phyloP scores from a whole-genome alignment of 495 filamentous ascomycete species.

The Penicillium argentinense region DNA sequence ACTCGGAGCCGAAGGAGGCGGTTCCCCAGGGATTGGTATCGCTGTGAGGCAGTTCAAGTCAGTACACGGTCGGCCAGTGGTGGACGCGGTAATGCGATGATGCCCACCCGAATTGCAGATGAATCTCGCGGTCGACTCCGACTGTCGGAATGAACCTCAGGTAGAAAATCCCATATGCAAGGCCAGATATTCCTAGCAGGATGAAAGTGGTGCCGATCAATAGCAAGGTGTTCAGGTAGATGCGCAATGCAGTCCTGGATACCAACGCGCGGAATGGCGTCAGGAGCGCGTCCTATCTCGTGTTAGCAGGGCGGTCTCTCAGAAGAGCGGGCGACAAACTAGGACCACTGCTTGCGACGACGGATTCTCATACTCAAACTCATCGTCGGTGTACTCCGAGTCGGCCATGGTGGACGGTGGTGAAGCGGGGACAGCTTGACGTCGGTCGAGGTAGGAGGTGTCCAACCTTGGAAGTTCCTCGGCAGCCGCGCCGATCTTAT shows the following conservation, averaged over 20 bases:
- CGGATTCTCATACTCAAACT: slow-evolving; percentile 20
- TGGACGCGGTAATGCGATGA: too few species aligned
- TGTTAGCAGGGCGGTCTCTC: slow-evolving; percentile 7
- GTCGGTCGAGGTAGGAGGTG: slow-evolving; percentile 5
- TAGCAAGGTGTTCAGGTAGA: slow-evolving; percentile 70
- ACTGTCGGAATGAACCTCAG: slow-evolving; percentile 75
- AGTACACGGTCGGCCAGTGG: neutral
- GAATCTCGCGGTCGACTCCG: slow-evolving; percentile 62
- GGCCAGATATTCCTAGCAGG: slow-evolving; percentile 61
- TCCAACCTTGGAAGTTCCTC: slow-evolving; percentile 3
- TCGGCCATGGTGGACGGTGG: slow-evolving; percentile 24
- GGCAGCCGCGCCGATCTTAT: neutral
- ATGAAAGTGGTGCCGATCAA: slow-evolving; percentile 56
- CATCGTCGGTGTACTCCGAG: slow-evolving; percentile 30
- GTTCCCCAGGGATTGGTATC: slow-evolving; percentile 46
- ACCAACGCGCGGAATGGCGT: slow-evolving; percentile 47
- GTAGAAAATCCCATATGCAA: slow-evolving; percentile 80
- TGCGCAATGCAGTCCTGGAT: slow-evolving; percentile 65
- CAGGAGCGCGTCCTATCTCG: slow-evolving; percentile 31
- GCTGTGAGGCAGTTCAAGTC: slow-evolving; percentile 14
- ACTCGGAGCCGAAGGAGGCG: slow-evolving; percentile 35
- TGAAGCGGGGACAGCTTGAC: neutral
- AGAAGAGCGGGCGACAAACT: slow-evolving; percentile 7
- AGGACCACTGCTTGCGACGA: slow-evolving; percentile 14
- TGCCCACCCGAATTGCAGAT: slow-evolving; percentile 80